Evolutionary conservation across 495 filamentous ascomycete genomes (phyloP), one percentile per base, ranked within the genome.

Genomic region (Hyaloscypha hepaticicola): DNA sequence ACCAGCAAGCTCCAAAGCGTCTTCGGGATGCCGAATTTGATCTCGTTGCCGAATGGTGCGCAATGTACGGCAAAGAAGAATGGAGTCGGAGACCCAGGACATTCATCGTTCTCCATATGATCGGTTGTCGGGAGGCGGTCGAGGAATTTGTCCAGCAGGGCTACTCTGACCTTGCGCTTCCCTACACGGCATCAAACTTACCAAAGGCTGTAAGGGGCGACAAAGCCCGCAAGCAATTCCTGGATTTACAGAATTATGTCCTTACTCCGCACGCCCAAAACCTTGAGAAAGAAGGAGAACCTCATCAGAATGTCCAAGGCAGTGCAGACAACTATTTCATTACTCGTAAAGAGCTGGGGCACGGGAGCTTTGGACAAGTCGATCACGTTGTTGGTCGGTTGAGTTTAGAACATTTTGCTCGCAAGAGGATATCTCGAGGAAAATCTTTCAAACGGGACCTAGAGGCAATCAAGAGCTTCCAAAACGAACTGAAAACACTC

Each of bases 101-200:
- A 22, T 60, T 33, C 26, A 27, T 34, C 9, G 38, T 60, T n/a
- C 41, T 60, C 6, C 21, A 25, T 14, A 24, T 50, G 12, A 48
- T 60, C 19, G 34, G 28, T 12, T 27, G 26, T 24, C 11, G 16
- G n/a, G n/a, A 60, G 9, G 14, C 27, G 19, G 45, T 60, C 4
- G 58, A 50, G 16, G 58, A 50, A 21, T 60, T 60, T 60, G 58
- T 60, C 12, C 8, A 12, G 8, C 14, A 50, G 22, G 38, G 38
- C 14, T 19, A 22, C 25, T 48, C 38, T n/a, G 58, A 60, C 26
- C 11, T 60, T 2, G 14, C 19, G 16, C 45, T 60, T 22, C 58
- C 58, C 5, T 60, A 33, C 31, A 60, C 33, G 16, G 24, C 24
- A 21, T 5, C 16, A 24, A 49, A 27, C 21, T n/a, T 60, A 5